Base-by-base conservation (phyloP, 768 basidiomycete genomes). In the Amanita thiersii region DNA sequence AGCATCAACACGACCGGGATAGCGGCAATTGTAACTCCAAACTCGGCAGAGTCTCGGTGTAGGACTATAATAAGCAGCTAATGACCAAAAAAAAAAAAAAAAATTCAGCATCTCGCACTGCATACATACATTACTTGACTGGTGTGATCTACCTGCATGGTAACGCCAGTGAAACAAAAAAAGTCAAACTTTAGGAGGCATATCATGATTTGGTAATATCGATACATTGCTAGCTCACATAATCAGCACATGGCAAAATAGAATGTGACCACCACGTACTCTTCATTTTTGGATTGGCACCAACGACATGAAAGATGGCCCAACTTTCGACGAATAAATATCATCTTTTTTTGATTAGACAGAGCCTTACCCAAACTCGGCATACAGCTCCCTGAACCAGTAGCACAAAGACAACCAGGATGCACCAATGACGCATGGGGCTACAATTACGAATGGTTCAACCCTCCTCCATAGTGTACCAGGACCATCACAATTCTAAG, bases 111-210 rank as follows among this genome's bases (percentile, higher is more conserved):
- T n/a, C n/a, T n/a, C n/a, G n/a, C 29, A 32, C 33, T 34, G 5
- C 4, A 38, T 29, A 11, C 18, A 24, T 24, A 19, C 6, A 12
- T 10, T 34, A 21, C 19, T 12, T 18, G 7, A 20, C 23, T 6
- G 34, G 8, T 5, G 15, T 3, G 18, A 8, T n/a, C 17, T 38
- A 76, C 87, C 77, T 91, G 88, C 74, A 89, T 88, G 2, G 87
- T 89, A 18, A 90, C 81, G n/a, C 82, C 88, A 15, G 73, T 70
- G 55, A 91, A 90, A 58, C 75, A 78, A 66, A 91, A 91, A 60
- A 89, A 91, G 59, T 91, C 87, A 57, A 91, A 88, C 57, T 89
- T 91, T 51, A 91, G 74, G 39, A 91, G 70, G 54, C 86, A 89
- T 34, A 91, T 77, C 70, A 89, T 75, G 52, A 91, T 76, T 62